A percentile compares a stretch with the other conserved stretches of the same genome.
Evolutionary conservation across 148 eudicot species (phyloP).

Genomic region (Fagopyrum homotropicum): DNA sequence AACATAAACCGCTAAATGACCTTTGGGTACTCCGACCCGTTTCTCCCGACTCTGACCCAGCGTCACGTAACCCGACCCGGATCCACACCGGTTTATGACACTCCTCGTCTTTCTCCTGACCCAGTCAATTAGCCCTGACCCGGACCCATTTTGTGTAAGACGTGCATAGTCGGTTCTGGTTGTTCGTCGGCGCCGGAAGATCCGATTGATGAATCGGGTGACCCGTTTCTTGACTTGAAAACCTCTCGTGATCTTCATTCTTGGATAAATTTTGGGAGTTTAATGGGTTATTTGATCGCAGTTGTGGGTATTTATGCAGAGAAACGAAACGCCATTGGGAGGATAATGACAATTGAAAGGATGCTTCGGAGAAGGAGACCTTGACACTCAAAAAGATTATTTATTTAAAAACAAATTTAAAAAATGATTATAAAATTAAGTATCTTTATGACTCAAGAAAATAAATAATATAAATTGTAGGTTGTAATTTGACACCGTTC

Average conservation of each 20-base stretch:
- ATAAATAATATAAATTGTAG: no score
- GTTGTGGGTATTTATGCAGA: slow-evolving; percentile 1
- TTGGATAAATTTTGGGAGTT: background rate
- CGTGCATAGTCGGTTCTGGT: background rate
- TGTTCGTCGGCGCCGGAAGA: background rate
- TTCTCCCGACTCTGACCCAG: slow-evolving; percentile 17
- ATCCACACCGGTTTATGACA: background rate
- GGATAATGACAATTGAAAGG: background rate
- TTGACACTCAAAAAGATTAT: background rate
- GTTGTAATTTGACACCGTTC: no score
- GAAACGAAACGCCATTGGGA: background rate
- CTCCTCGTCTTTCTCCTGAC: background rate
- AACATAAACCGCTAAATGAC: slow-evolving; percentile 44
- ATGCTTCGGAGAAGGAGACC: background rate
- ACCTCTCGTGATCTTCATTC: slow-evolving; percentile 6
- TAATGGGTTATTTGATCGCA: background rate
- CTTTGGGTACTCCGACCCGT: slow-evolving; percentile 33
- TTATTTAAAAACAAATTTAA: background rate
- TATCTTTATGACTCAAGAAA: background rate
- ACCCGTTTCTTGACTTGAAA: slow-evolving; percentile 17
- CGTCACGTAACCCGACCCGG: slow-evolving; percentile 19
- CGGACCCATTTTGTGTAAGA: background rate
- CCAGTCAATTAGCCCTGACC: background rate
- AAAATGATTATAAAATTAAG: background rate
- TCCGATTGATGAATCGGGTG: background rate